Conservation (phyloP, 768 basidiomycete genomes). For the Auricularia auricula-judae region DNA sequence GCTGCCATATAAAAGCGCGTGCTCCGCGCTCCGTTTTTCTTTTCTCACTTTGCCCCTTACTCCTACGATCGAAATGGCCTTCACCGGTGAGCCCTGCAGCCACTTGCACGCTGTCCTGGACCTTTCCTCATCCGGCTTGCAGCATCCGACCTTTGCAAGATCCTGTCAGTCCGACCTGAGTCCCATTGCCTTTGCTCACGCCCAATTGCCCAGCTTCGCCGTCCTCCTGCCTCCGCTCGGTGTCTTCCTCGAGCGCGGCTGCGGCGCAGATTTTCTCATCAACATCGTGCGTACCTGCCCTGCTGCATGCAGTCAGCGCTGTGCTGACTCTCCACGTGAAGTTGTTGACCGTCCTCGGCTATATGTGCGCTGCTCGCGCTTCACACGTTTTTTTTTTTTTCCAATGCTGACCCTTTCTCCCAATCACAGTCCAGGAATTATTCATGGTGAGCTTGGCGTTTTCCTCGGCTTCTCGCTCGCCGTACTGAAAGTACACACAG, state of each 20-base stretch:
- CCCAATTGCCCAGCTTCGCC: constrained; percentile 35
- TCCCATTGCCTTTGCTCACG: constrained; percentile 57
- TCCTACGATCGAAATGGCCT: constrained; percentile 37
- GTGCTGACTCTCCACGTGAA: constrained; percentile 1
- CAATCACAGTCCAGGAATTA: constrained; percentile 54
- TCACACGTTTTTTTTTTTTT: background rate
- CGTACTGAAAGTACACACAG: constrained; percentile 22
- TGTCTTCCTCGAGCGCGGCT: constrained; percentile 84
- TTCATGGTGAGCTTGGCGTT: constrained; percentile 38
- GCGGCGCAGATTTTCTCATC: constrained; percentile 62
- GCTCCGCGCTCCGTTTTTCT: background rate
- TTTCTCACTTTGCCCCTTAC: constrained; percentile 3
- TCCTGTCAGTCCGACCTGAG: constrained; percentile 38
- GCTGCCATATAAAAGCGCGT: background rate
- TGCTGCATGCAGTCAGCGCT: constrained; percentile 2
- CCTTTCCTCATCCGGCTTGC: background rate
- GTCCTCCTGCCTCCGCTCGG: constrained; percentile 73
- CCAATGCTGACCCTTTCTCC: constrained; percentile 8
- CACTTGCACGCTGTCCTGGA: background rate
- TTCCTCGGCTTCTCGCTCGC: constrained; percentile 7
- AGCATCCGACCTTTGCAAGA: background rate
- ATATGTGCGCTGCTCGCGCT: constrained; percentile 41
- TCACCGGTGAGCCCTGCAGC: constrained; percentile 33
- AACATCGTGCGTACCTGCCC: constrained; percentile 36
- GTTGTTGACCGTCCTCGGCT: constrained; percentile 54